Evolutionary conservation across 2,329 filamentous ascomycete genomes (phyloP).

Genomic region (Periconia digitata): DNA sequence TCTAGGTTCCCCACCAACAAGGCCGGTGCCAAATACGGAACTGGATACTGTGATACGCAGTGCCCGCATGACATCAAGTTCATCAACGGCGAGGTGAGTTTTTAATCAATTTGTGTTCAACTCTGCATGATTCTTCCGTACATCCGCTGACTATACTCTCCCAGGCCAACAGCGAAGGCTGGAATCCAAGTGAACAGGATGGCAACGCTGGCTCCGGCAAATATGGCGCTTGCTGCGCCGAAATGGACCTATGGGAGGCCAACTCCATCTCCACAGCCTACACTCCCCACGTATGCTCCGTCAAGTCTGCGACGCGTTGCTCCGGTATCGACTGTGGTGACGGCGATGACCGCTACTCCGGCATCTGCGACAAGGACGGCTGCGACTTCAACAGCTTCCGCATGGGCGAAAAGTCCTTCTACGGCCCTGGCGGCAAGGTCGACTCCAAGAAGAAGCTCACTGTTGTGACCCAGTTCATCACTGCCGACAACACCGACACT

Average conservation of each 20-base stretch:
- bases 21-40: constrained; percentile 57
- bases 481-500: constrained; percentile 22
- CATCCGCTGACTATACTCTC: not conserved
- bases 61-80: constrained; percentile 50
- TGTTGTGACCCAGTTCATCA: constrained; percentile 52
- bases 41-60: constrained; percentile 41
- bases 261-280: constrained; percentile 63
- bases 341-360: constrained; percentile 56
- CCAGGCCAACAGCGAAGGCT: constrained; percentile 56
- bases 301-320: constrained; percentile 54
- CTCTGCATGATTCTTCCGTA: not conserved
- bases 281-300: constrained; percentile 64
- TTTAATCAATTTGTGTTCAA: not conserved
- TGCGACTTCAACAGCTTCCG: constrained; percentile 63
- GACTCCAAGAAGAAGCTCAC: constrained; percentile 43
- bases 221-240: constrained; percentile 63
- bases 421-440: constrained; percentile 54
- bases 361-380: constrained; percentile 65
- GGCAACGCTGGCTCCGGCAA: constrained; percentile 53
- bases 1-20: constrained; percentile 47
- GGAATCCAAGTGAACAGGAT: constrained; percentile 54
- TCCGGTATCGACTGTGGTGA: constrained; percentile 45
- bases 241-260: constrained; percentile 70
- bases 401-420: constrained; percentile 63
- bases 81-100: constrained; percentile 48